A percentile compares a stretch with the other conserved stretches of the same genome.
Evolutionary conservation across 1,284 basidiomycete species (phyloP).

Genomic region (Paramarasmius palmivorus): DNA sequence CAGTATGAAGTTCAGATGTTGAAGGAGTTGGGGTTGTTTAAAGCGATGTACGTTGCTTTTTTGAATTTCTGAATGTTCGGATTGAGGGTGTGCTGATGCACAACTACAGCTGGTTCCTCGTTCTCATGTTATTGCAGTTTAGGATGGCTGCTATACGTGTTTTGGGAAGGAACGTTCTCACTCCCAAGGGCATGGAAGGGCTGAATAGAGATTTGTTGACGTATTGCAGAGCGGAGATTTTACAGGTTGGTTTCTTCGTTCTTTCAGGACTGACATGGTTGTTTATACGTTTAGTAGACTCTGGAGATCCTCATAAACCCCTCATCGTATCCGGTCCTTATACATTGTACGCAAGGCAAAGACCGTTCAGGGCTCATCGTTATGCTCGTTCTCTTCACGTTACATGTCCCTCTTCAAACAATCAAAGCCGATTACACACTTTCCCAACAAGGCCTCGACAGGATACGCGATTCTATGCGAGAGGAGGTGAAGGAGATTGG

Average conservation of each 20-base stretch:
- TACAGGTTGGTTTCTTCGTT: background rate
- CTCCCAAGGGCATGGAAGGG: conserved; percentile 17
- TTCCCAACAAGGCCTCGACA: conserved; percentile 16
- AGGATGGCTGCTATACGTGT: conserved; percentile 19
- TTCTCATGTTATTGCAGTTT: conserved; percentile 14
- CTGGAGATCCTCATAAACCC: conserved; percentile 17
- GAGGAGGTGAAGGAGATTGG: conserved; percentile 20
- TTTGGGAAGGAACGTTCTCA: conserved; percentile 17
- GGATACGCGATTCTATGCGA: conserved; percentile 17
- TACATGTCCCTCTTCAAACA: conserved; percentile 13
- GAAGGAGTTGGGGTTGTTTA: conserved; percentile 19
- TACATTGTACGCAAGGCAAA: conserved; percentile 23
- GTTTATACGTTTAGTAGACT: conserved; percentile 4
- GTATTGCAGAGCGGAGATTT: conserved; percentile 19
- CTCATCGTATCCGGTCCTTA: conserved; percentile 18
- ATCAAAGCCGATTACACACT: conserved; percentile 19
- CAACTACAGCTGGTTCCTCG: conserved; percentile 17
- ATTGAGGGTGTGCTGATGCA: background rate
- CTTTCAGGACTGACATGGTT: background rate
- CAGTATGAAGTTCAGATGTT: conserved; percentile 19
- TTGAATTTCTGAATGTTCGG: no score
- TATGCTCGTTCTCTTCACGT: conserved; percentile 13
- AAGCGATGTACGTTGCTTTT: conserved; percentile 14
- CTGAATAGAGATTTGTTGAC: conserved; percentile 19
- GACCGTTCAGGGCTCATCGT: conserved; percentile 19